Base-by-base conservation (phyloP, 768 basidiomycete genomes). In the Ramaria sp. region DNA sequence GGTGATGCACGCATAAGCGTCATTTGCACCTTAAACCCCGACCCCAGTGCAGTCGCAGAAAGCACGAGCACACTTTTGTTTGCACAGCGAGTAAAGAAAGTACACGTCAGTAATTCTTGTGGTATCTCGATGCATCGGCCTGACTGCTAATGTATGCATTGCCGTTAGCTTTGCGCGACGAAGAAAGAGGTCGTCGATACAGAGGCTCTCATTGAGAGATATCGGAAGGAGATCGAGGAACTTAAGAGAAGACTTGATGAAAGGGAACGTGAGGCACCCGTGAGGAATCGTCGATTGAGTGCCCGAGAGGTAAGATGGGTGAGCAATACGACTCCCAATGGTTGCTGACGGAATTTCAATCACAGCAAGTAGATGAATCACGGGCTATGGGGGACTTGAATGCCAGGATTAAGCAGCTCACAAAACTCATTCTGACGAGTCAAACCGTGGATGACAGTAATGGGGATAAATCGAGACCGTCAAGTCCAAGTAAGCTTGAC, bases 1-100 rank as follows among this genome's bases (percentile, higher is more conserved):
- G 95, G 95, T 1, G 91, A 98, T 67, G 94, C 95, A 20, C 83
- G 92, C 7, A 94, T 99, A 53, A 92, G 90, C 42, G 94, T 99
- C 15, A 86, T 98, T 53, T 96, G 94, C 68, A 98, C 95, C 0
- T 80, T 98, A 66, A 95, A 94, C 64, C 92, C 95, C 0, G 89
- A 93, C 51, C 68, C 75, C 1, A 70, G 73, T 48, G 92, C 92
- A 17, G 75, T 94, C 6, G 75, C 82, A 7, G 95, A 98, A 72
- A 90, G 84, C 7, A 83, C 84, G 53, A 91, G 86, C 61, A 99
- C 95, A 0, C 73, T 98, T 19, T 80, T 85, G 41, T 98, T 99
- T 65, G 95, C 95, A 2, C 86, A 86, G 62, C 77, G 93, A 46
- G 86, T 95, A 63, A 95, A 94, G 78, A 84, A 80, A 62, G 94